A percentile compares a stretch with the other conserved stretches of the same genome.
Conservation (phyloP, 2,329 filamentous ascomycete species). For the Penicillium hordei region DNA sequence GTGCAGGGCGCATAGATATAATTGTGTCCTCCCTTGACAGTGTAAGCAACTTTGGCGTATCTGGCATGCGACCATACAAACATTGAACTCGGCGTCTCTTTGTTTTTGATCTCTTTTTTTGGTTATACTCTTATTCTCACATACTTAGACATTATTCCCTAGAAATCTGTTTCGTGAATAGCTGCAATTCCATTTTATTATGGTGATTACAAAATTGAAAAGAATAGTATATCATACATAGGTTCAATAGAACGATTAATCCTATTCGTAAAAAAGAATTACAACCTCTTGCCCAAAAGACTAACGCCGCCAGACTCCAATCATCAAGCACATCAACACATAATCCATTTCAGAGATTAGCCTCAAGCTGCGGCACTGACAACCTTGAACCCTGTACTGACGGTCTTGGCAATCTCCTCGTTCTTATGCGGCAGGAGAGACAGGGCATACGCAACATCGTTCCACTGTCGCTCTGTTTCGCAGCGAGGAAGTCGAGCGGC, state of each 20-base stretch:
- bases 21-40: conserved; percentile 8
- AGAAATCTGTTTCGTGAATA: conserved; percentile 2
- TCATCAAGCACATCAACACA: conserved; percentile 19
- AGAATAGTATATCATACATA: conserved; percentile 1
- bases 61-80: conserved; percentile 23
- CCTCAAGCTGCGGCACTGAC: conserved; percentile 64
- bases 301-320: conserved; percentile 7
- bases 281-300: neutral
- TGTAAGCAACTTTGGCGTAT: conserved; percentile 25
- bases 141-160: conserved; percentile 19
- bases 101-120: conserved; percentile 3
- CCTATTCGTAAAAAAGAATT: conserved; percentile 7
- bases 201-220: neutral
- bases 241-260: conserved; percentile 4
- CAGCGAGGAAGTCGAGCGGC: conserved; percentile 81
- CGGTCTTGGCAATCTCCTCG: conserved; percentile 47
- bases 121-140: conserved; percentile 6
- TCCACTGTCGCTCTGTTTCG: conserved; percentile 94
- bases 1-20: conserved; percentile 35
- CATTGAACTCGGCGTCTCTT: conserved; percentile 17
- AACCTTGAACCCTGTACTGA: conserved; percentile 56
- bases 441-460: conserved; percentile 90
- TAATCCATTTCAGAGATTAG: conserved; percentile 33
- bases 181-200: neutral
- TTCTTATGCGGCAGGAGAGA: conserved; percentile 76